phyloP scores from a whole-genome alignment of 2,329 filamentous ascomycete species.

The Raffaelea arxii region DNA sequence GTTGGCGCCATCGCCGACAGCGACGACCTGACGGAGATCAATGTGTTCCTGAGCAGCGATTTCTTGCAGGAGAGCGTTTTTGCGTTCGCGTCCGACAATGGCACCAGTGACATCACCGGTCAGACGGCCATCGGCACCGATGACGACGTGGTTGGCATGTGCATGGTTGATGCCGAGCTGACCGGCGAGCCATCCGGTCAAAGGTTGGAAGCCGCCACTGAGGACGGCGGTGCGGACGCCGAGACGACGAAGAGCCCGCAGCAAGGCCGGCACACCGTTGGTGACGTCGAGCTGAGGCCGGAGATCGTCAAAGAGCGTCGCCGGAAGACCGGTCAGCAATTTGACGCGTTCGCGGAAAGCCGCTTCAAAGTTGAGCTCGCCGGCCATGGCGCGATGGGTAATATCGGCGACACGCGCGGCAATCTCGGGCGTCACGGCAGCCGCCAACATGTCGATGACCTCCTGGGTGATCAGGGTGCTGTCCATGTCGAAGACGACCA shows the following conservation, averaged over 20 bases:
- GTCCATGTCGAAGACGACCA: slow-evolving; percentile 98
- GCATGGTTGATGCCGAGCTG: slow-evolving; percentile 81
- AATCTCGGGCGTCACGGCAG: slow-evolving; percentile 63
- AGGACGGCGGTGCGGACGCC: slow-evolving; percentile 85
- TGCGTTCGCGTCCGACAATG: slow-evolving; percentile 69
- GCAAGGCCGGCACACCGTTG: slow-evolving; percentile 65
- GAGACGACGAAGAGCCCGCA: slow-evolving; percentile 63
- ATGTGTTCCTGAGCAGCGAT: slow-evolving; percentile 62
- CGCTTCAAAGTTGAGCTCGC: slow-evolving; percentile 83
- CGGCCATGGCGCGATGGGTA: slow-evolving; percentile 89
- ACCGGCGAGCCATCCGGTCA: slow-evolving; percentile 77
- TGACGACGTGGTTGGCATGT: slow-evolving; percentile 73
- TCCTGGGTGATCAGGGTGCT: slow-evolving; percentile 95
- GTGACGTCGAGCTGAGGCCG: slow-evolving; percentile 70
- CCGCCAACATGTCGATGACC: slow-evolving; percentile 91
- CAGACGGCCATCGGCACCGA: slow-evolving; percentile 47
- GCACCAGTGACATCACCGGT: slow-evolving; percentile 63
- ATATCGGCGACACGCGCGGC: slow-evolving; percentile 77
- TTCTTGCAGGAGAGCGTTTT: slow-evolving; percentile 59
- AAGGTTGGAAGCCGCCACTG: slow-evolving; percentile 82
- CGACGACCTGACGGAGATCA: slow-evolving; percentile 56
- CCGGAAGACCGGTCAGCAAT: slow-evolving; percentile 71
- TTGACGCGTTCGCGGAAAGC: slow-evolving; percentile 73
- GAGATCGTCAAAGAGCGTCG: slow-evolving; percentile 68
- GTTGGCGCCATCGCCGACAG: slow-evolving; percentile 75